phyloP scores from a whole-genome alignment of 2,329 filamentous ascomycete genomes.

The Graphilbum fragrans region DNA sequence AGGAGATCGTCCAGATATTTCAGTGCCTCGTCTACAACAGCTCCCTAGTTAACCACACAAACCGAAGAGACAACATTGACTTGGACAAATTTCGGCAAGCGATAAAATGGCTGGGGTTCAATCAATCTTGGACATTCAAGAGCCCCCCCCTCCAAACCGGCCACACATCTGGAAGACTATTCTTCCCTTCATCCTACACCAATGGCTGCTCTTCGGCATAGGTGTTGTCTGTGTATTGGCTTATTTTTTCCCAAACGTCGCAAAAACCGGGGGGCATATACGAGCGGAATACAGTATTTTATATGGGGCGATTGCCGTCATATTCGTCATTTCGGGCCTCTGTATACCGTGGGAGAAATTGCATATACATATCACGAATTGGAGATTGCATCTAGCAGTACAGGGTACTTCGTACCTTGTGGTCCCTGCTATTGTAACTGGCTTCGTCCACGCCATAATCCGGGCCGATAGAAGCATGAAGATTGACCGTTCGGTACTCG shows the following conservation, averaged over 20 bases:
- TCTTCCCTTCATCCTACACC: constrained; percentile 22
- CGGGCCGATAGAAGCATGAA: constrained; percentile 33
- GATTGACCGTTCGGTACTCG: constrained; percentile 52
- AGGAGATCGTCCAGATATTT: no score
- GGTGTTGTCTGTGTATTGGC: constrained; percentile 36
- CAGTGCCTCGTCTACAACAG: no score
- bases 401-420: constrained; percentile 57
- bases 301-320: constrained; percentile 56
- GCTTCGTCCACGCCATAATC: constrained; percentile 32
- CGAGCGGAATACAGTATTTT: constrained; percentile 48
- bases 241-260: constrained; percentile 32
- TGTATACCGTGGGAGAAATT: constrained; percentile 36
- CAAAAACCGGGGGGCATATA: constrained; percentile 33
- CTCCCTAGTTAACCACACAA: no score
- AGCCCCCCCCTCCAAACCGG: no score
- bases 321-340: constrained; percentile 60
- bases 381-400: constrained; percentile 53
- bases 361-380: constrained; percentile 1
- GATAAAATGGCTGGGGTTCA: no score
- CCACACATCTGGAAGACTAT: no score
- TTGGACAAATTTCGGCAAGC: no score
- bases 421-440: constrained; percentile 41
- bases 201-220: constrained; percentile 56
- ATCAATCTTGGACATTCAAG: no score
- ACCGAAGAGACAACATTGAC: no score